These are phyloP conservation scores for Coniochaeta pulveracea DNA, from an alignment of 2,329 filamentous ascomycete species.

Conservation along the genomic window DNA sequence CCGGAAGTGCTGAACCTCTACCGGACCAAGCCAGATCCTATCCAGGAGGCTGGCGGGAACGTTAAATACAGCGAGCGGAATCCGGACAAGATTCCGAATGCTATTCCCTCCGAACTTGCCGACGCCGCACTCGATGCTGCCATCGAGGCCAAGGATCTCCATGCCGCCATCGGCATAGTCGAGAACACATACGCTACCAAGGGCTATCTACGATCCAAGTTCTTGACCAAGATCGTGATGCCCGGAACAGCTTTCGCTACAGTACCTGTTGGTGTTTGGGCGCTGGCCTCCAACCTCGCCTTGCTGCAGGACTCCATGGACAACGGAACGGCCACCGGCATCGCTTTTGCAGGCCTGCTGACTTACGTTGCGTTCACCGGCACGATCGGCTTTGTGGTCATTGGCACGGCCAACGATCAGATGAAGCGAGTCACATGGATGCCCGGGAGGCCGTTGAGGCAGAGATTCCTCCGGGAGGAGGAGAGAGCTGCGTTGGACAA, in stretches of 20 bases:
- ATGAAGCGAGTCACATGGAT: constrained; percentile 92
- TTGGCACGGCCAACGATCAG: constrained; percentile 85
- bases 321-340: constrained; percentile 57
- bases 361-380: constrained; percentile 75
- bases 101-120: constrained; percentile 60
- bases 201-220: constrained; percentile 56
- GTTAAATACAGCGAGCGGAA: constrained; percentile 51
- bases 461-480: constrained; percentile 81
- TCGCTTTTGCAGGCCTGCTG: constrained; percentile 70
- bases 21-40: constrained; percentile 67
- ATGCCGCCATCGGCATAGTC: constrained; percentile 65
- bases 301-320: constrained; percentile 68
- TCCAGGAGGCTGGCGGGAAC: constrained; percentile 40
- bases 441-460: constrained; percentile 65
- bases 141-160: constrained; percentile 66
- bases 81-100: constrained; percentile 57
- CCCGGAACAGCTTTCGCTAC: constrained; percentile 44
- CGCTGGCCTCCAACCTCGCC: constrained; percentile 56
- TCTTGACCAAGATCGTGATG: constrained; percentile 51
- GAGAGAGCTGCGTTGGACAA: constrained; percentile 80
- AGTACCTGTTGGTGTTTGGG: constrained; percentile 58
- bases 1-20: constrained; percentile 74
- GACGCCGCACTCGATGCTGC: constrained; percentile 67
- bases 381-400: constrained; percentile 71
- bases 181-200: constrained; percentile 56